phyloP scores from a whole-genome alignment of 139 green algal species.

The Picochlorum sp. region DNA sequence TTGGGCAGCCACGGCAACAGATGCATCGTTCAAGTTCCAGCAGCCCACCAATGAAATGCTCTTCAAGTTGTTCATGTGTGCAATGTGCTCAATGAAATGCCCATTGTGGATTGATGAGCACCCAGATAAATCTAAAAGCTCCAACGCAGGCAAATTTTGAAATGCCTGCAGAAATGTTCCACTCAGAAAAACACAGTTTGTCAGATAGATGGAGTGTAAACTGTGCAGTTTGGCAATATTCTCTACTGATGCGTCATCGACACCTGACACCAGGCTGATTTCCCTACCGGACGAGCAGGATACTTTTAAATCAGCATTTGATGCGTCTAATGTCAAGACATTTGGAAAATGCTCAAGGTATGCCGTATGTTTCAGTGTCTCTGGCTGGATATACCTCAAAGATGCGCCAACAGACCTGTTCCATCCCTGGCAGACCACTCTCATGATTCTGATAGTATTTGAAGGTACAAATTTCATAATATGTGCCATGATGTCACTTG shows the following conservation, averaged over 20 bases:
- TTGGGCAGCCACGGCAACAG: neutral
- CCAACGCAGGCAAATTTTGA: neutral
- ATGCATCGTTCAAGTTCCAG: neutral
- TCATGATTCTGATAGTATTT: neutral
- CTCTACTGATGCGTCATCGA: neutral
- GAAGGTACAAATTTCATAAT: slow-evolving; percentile 3
- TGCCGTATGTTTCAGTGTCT: neutral
- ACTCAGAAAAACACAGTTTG: neutral
- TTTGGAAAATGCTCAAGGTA: neutral
- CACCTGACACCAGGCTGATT: neutral
- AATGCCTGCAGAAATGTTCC: neutral
- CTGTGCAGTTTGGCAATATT: neutral
- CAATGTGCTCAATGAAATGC: neutral
- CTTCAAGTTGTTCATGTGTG: neutral
- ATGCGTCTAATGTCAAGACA: neutral
- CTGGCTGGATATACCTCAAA: neutral
- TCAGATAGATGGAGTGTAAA: neutral
- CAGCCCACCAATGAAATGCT: slow-evolving; percentile 1
- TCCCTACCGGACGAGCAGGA: neutral
- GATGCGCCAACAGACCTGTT: neutral
- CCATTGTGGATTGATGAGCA: neutral
- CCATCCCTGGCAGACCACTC: slow-evolving; percentile 4
- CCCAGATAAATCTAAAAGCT: slow-evolving; percentile 2
- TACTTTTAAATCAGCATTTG: neutral
- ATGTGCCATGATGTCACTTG: neutral